phyloP scores from a whole-genome alignment of 2,329 filamentous ascomycete species.

The Lecanicillium sp. region DNA sequence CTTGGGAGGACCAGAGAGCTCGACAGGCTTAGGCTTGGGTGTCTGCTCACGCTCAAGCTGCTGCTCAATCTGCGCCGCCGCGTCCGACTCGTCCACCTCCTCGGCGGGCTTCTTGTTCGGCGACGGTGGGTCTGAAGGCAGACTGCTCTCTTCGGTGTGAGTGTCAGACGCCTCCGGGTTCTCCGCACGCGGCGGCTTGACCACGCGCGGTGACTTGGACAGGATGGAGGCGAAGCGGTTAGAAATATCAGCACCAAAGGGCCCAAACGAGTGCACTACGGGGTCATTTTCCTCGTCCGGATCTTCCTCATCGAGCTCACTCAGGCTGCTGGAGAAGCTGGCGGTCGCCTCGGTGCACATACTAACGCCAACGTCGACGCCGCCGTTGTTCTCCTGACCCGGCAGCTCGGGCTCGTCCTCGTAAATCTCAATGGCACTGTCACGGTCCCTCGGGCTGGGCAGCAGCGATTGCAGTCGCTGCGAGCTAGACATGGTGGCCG shows the following conservation, averaged over 20 bases:
- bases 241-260: slow-evolving; percentile 81
- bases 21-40: slow-evolving; percentile 9
- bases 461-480: slow-evolving; percentile 37
- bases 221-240: slow-evolving; percentile 72
- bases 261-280: slow-evolving; percentile 84
- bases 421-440: slow-evolving; percentile 58
- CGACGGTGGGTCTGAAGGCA: slow-evolving; percentile 8
- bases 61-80: not conserved
- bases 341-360: slow-evolving; percentile 43
- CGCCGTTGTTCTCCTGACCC: slow-evolving; percentile 7
- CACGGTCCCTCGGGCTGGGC: slow-evolving; percentile 25
- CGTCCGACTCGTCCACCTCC: slow-evolving; percentile 1
- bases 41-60: slow-evolving; percentile 1
- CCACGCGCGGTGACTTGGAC: slow-evolving; percentile 54
- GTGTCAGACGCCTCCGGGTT: slow-evolving; percentile 8
- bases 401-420: slow-evolving; percentile 54
- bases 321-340: slow-evolving; percentile 50
- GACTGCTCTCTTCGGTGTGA: slow-evolving; percentile 6
- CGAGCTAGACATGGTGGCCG: slow-evolving; percentile 34
- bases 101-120: not conserved
- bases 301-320: slow-evolving; percentile 57
- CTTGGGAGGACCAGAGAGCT: slow-evolving; percentile 13
- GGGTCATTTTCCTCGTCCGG: slow-evolving; percentile 93
- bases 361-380: slow-evolving; percentile 28
- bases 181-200: slow-evolving; percentile 14